Conservation (phyloP, 768 basidiomycete species). For the Leccinellum rugosiceps region DNA sequence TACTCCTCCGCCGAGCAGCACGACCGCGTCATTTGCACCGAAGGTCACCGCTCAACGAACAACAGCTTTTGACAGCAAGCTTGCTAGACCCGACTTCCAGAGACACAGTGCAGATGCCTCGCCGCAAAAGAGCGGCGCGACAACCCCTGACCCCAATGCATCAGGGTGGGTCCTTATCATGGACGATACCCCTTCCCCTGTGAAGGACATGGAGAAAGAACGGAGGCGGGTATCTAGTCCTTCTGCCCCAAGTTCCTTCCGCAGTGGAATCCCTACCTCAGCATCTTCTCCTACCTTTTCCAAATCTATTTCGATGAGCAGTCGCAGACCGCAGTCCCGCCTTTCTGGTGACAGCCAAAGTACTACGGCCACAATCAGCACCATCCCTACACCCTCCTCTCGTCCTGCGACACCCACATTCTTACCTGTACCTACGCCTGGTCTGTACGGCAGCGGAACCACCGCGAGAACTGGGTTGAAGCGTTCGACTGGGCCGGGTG, state of each 20-base stretch:
- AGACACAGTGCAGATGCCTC: slow-evolving; percentile 45
- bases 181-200: slow-evolving; percentile 79
- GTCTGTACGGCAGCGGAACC: slow-evolving; percentile 41
- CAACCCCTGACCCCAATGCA: slow-evolving; percentile 52
- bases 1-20: slow-evolving; percentile 36
- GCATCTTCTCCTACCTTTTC: slow-evolving; percentile 44
- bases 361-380: slow-evolving; percentile 54
- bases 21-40: slow-evolving; percentile 32
- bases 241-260: slow-evolving; percentile 51
- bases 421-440: slow-evolving; percentile 62
- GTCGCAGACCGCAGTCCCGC: slow-evolving; percentile 69
- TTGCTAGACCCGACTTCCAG: slow-evolving; percentile 30
- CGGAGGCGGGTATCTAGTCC: slow-evolving; percentile 64
- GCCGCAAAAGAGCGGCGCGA: slow-evolving; percentile 35
- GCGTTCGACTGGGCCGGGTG: slow-evolving; percentile 52
- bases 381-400: slow-evolving; percentile 63
- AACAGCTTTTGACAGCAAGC: slow-evolving; percentile 18
- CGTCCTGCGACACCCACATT: slow-evolving; percentile 77
- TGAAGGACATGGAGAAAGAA: slow-evolving; percentile 53
- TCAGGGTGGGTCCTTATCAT: slow-evolving; percentile 88
- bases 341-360: slow-evolving; percentile 61
- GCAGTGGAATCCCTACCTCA: slow-evolving; percentile 44
- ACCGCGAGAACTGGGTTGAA: slow-evolving; percentile 47
- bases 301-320: slow-evolving; percentile 42
- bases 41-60: slow-evolving; percentile 17